Base-by-base conservation (phyloP, 2,329 filamentous ascomycete species). In the Aspergillus piperis region DNA sequence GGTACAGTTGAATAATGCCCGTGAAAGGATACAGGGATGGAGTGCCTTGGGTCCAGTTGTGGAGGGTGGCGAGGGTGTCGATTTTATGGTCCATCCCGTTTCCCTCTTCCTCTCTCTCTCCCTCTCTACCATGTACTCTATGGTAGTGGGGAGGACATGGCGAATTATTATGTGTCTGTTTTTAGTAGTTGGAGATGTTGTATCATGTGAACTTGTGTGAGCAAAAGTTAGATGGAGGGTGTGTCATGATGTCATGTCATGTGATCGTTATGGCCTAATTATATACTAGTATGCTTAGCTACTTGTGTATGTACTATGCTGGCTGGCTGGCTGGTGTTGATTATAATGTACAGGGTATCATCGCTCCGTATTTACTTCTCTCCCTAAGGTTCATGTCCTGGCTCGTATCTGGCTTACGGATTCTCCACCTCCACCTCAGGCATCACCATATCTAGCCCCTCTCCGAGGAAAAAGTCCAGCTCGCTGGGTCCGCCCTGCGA, bases 401-500 rank as follows among this genome's bases (percentile, higher is more conserved):
- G n/a, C 17, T 44, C 17, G 7, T 50, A 32, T n/a, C 11, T 25
- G 5, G 13, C 2, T 27, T 50, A 36, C 11, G 25, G 21, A 17
- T 17, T 50, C 23, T 48, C 47, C 10, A 51, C 55, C 47, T 17
- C 36, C 3, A 49, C 30, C 13, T 42, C 51, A 17, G 25, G 39
- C n/a, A 27, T 21, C 3, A 55, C 19, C 53, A 41, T n/a, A 11
- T 67, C 65, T 36, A 67, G 52, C 30, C 62, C 61, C 48, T 65
- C 83, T 3, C 75, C 76, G 19, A 93, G 77, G 70, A 93, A 93
- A 76, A 91, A 93, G 73, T 94, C 90, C 68, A 95, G 78, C 70
- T 94, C 90, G 65, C 84, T 88, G 11, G 88, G 89, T 8, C 87
- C 85, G 0, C 88, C 90, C 54, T 85, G 72, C 7, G 69, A 72